Conservation (phyloP, 1,139 yeast species). For the Suhomyces terraborum region DNA sequence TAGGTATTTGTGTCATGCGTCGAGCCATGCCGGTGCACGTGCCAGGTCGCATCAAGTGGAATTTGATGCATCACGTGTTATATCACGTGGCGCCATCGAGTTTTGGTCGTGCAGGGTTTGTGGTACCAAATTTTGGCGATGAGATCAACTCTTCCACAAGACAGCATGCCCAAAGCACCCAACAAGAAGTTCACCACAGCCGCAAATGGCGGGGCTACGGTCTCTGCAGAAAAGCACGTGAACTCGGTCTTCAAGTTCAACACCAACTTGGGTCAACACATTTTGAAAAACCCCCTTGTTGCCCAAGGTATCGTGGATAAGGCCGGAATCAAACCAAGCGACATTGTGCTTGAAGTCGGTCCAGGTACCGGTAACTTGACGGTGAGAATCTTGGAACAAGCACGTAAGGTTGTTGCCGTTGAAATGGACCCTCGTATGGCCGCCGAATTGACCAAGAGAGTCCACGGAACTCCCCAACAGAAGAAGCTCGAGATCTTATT, state of each 20-base stretch:
- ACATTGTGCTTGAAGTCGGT: slow-evolving; percentile 92
- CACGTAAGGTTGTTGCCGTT: slow-evolving; percentile 87
- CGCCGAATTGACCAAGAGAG: slow-evolving; percentile 95
- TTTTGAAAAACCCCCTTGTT: slow-evolving; percentile 89
- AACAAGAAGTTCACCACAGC: slow-evolving; percentile 53
- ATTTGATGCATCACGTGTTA: too few species aligned
- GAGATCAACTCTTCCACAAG: slow-evolving; percentile 5
- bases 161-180: slow-evolving; percentile 56
- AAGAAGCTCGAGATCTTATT: slow-evolving; percentile 86
- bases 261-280: slow-evolving; percentile 96
- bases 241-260: slow-evolving; percentile 93
- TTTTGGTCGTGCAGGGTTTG: background rate
- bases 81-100: background rate
- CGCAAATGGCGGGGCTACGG: slow-evolving; percentile 49
- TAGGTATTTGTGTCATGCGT: background rate
- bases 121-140: slow-evolving; percentile 7
- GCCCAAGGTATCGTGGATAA: slow-evolving; percentile 98
- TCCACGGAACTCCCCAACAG: slow-evolving; percentile 92
- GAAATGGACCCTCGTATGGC: slow-evolving; percentile 99
- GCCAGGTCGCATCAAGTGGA: too few species aligned
- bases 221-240: slow-evolving; percentile 67
- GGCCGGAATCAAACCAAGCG: slow-evolving; percentile 90
- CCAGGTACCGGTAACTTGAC: slow-evolving; percentile 99
- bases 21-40: too few species aligned
- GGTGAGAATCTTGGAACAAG: slow-evolving; percentile 87